A percentile compares a stretch with the other conserved stretches of the same genome.
phyloP scores from a whole-genome alignment of 495 filamentous ascomycete species.

The Haplographium delicatum region DNA sequence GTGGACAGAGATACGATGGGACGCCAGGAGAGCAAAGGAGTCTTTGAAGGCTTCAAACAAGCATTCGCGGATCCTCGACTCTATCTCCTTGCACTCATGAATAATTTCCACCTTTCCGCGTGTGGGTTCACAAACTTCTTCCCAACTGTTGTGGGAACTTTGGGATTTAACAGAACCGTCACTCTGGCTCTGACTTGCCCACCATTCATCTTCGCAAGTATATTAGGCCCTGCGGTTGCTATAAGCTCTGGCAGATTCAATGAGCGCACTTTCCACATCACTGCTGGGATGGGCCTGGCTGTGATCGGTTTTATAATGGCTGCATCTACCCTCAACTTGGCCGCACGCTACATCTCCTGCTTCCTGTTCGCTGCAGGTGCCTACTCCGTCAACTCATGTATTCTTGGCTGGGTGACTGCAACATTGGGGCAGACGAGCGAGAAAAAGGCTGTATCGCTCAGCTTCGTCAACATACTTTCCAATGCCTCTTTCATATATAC shows the following conservation, averaged over 20 bases:
- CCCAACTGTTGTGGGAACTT: constrained; percentile 4
- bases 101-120: too few species aligned
- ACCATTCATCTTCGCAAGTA: constrained; percentile 31
- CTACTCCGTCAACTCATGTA: constrained; percentile 34
- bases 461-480: constrained; percentile 15
- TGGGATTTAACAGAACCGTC: constrained; percentile 14
- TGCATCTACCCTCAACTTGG: constrained; percentile 28
- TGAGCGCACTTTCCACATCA: constrained; percentile 40
- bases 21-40: too few species aligned
- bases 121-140: constrained; percentile 18
- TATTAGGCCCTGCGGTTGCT: constrained; percentile 26
- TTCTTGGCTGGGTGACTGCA: constrained; percentile 35
- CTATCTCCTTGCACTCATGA: constrained; percentile 10
- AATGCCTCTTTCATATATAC: constrained; percentile 18
- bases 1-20: constrained; percentile 20
- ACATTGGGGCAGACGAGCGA: constrained; percentile 32
- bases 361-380: constrained; percentile 32
- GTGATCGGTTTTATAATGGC: constrained; percentile 35
- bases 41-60: constrained; percentile 14
- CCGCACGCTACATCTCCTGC: constrained; percentile 30
- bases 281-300: constrained; percentile 24
- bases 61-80: constrained; percentile 1
- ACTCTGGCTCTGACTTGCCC: constrained; percentile 10
- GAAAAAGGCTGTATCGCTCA: constrained; percentile 25
- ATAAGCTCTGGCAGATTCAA: constrained; percentile 31